Percentiles rank a stretch among this genome's conserved stretches.
These are phyloP conservation scores for Annulohypoxylon moriforme DNA, from an alignment of 495 filamentous ascomycete genomes.

Conservation along the genomic window DNA sequence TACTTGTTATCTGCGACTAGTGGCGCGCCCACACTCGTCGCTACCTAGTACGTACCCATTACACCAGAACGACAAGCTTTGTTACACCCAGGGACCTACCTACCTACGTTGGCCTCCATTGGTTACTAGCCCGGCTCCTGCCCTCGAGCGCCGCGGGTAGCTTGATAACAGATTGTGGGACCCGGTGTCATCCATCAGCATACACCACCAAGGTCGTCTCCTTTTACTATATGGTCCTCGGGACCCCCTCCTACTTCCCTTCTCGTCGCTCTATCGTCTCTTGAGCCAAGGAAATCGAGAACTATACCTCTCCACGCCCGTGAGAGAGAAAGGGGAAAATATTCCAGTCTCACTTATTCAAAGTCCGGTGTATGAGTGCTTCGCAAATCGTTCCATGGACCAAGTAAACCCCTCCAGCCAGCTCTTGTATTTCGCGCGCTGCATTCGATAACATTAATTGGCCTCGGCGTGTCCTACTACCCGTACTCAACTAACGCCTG, in stretches of 20 bases:
- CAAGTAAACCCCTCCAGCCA: conserved; percentile 41
- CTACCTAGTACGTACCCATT: conserved; percentile 21
- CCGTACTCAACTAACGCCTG: conserved; percentile 21
- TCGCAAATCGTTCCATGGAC: conserved; percentile 47
- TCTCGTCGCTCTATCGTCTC: conserved; percentile 9
- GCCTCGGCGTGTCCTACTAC: conserved; percentile 26
- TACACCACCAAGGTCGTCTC: conserved; percentile 25
- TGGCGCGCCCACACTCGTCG: conserved; percentile 9
- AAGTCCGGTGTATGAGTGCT: conserved; percentile 29
- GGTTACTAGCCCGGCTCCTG: conserved; percentile 23
- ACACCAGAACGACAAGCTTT: conserved; percentile 21
- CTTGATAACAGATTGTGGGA: conserved; percentile 41
- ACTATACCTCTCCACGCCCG: conserved; percentile 21
- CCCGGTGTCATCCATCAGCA: conserved; percentile 33
- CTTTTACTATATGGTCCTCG: conserved; percentile 37
- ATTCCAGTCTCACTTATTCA: conserved; percentile 1
- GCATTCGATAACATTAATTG: conserved; percentile 46
- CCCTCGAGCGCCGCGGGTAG: conserved; percentile 33
- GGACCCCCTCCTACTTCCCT: conserved; percentile 22
- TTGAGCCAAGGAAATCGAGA: conserved; percentile 10
- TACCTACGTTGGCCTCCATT: conserved; percentile 15
- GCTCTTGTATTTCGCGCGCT: conserved; percentile 40
- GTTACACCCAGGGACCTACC: conserved; percentile 22
- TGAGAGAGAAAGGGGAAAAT: conserved; percentile 4
- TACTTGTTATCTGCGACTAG: conserved; percentile 39